These are phyloP conservation scores for Dalbergia cochinchinensis DNA, from an alignment of 306 rosid genomes.

Conservation along the genomic window DNA sequence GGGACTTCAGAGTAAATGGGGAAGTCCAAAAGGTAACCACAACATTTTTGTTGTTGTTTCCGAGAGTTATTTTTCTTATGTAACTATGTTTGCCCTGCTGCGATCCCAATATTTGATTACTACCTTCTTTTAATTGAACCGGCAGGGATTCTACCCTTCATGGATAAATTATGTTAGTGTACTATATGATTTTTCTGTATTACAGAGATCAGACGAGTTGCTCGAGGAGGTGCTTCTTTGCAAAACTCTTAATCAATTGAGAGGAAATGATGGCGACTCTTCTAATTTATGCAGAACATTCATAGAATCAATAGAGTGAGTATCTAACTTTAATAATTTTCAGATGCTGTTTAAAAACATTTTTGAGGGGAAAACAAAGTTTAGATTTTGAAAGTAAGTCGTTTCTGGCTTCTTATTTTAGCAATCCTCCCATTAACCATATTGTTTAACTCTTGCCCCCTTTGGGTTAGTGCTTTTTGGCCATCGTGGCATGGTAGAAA, in stretches of 20 bases:
- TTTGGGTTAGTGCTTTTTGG: slow-evolving; percentile 23
- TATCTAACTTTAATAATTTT: slow-evolving; percentile 30
- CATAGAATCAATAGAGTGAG: slow-evolving; percentile 83
- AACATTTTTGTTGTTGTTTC: slow-evolving; percentile 24
- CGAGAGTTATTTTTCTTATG: slow-evolving; percentile 23
- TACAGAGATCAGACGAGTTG: slow-evolving; percentile 85
- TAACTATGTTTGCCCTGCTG: slow-evolving; percentile 19
- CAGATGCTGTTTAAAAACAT: slow-evolving; percentile 31
- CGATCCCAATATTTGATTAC: slow-evolving; percentile 12
- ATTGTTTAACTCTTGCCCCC: not conserved
- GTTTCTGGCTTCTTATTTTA: not conserved
- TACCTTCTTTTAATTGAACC: slow-evolving; percentile 24
- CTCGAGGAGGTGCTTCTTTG: slow-evolving; percentile 92
- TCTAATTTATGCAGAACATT: slow-evolving; percentile 71
- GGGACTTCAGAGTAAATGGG: slow-evolving; percentile 83
- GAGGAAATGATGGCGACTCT: slow-evolving; percentile 55
- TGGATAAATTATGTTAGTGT: slow-evolving; percentile 28
- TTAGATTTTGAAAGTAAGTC: not conserved
- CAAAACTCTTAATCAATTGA: slow-evolving; percentile 81
- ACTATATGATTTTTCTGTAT: slow-evolving; percentile 35
- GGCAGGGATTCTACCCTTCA: slow-evolving; percentile 12
- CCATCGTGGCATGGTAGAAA: slow-evolving; percentile 19
- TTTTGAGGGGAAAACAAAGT: slow-evolving; percentile 16
- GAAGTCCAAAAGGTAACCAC: slow-evolving; percentile 86
- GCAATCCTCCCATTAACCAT: slow-evolving; percentile 8